Evolutionary conservation across 208 protist genomes (phyloP), one percentile per base, ranked within the genome.

Genomic region (Acanthamoeba polyphaga): DNA sequence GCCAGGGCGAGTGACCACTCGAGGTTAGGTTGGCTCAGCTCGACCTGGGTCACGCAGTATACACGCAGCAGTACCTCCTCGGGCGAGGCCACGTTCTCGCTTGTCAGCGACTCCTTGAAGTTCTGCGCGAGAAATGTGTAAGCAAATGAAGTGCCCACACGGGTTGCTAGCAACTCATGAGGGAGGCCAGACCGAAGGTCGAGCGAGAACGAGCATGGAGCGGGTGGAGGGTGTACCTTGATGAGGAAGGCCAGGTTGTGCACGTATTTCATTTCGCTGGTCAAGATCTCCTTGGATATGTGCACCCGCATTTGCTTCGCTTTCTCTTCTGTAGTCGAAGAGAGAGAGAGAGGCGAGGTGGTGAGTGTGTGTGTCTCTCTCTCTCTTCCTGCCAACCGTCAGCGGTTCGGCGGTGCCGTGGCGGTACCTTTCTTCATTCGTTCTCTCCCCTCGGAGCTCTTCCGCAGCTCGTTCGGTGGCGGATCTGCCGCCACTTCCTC

Each of bases 241-340:
- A 82, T 92, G 3, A 89, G 17, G 13, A 38, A 62, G 24, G 58
- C 76, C 12, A 95, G 55, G 58, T 68, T 55, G 15, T 91, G 53
- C 24, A 95, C 78, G 34, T 95, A 95, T n/a, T 17, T 55, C 27
- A 12, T 89, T 32, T 95, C 93, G 13, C 38, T 95, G n/a, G 72
- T 53, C 38, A 91, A 27, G 27, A 95, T 89, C 58, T 95, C 93
- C 34, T 64, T 64, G 51, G 53, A 29, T 12, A 88, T 64, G 15
- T 64, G 43, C 24, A 43, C 29, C 6, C 80, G 80, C 46, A 66
- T 55, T 6, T 55, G 51, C n/a, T 15, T 55, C n/a, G 51, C 51
- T 27, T 64, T 88, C 9, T 88, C 51, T 51, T 88, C 72, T 80
- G 72, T 68, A 68, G 17, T 29, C 0, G 15, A 5, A 68, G 60